Evolutionary conservation across 2,329 filamentous ascomycete species (phyloP).

Genomic region (Coleophoma cylindrospora): DNA sequence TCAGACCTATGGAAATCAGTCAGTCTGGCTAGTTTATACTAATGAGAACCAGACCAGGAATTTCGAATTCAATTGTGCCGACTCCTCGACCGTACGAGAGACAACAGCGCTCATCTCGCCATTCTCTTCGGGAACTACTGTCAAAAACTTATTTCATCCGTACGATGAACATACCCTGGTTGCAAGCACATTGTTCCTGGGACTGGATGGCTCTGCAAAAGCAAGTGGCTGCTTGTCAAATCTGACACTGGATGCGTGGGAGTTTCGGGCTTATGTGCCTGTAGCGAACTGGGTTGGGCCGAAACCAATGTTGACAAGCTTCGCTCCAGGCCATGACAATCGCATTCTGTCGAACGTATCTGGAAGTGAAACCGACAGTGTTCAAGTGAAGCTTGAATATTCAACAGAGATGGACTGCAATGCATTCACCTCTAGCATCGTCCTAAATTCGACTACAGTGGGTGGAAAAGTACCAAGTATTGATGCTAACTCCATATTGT

Average conservation of each 20-base stretch:
- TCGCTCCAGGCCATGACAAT: neutral
- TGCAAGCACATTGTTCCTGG: neutral
- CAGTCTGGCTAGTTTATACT: conserved; percentile 26
- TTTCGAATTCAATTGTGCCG: neutral
- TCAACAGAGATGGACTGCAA: neutral
- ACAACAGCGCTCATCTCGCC: neutral
- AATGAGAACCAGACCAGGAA: neutral
- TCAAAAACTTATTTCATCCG: neutral
- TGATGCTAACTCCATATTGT: neutral
- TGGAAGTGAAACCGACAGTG: neutral
- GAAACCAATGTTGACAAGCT: neutral
- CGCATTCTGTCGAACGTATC: neutral
- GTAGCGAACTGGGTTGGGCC: neutral
- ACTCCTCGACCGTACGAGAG: no score
- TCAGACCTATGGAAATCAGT: conserved; percentile 32
- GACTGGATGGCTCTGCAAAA: neutral
- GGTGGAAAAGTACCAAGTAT: neutral
- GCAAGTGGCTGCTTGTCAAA: neutral
- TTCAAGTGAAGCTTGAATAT: neutral
- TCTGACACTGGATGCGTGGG: neutral
- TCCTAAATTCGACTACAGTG: neutral
- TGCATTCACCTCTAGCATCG: neutral
- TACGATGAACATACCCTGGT: neutral
- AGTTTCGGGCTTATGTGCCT: neutral
- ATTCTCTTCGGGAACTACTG: neutral